Percentiles rank a stretch among this genome's conserved stretches.
Evolutionary conservation across 1,284 basidiomycete genomes (phyloP).

Genomic region (Ceratobasidium sp.): DNA sequence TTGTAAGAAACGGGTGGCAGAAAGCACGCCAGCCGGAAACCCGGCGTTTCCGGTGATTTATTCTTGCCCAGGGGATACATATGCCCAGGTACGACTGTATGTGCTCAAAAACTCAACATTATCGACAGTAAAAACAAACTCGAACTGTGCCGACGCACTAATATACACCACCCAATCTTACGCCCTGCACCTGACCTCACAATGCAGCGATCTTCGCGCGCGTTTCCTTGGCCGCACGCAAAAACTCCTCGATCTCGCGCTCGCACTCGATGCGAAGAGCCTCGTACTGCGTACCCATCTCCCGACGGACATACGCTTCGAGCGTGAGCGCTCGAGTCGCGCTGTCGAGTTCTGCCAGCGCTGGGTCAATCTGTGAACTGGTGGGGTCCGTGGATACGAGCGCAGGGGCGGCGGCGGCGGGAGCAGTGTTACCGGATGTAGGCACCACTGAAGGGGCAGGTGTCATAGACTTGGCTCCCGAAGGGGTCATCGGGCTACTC

Average conservation of each 20-base stretch:
- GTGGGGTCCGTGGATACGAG: neutral
- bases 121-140: constrained; percentile 23
- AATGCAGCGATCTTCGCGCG: constrained; percentile 41
- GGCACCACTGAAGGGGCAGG: constrained; percentile 5
- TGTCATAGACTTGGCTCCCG: neutral
- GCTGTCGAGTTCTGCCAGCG: constrained; percentile 22
- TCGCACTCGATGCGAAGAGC: constrained; percentile 36
- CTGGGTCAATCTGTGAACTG: neutral
- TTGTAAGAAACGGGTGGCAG: too few species aligned
- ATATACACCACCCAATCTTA: neutral
- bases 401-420: neutral
- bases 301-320: constrained; percentile 41
- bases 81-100: too few species aligned
- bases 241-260: constrained; percentile 42
- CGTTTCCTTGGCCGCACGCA: constrained; percentile 36
- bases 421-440: neutral
- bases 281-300: constrained; percentile 40
- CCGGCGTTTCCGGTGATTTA: too few species aligned
- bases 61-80: too few species aligned
- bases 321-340: constrained; percentile 36
- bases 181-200: too few species aligned
- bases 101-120: constrained; percentile 6
- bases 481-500: constrained; percentile 35
- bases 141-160: neutral
- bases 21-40: too few species aligned